Evolutionary conservation across 2,329 filamentous ascomycete genomes (phyloP).

Genomic region (Diaporthe amygdali): DNA sequence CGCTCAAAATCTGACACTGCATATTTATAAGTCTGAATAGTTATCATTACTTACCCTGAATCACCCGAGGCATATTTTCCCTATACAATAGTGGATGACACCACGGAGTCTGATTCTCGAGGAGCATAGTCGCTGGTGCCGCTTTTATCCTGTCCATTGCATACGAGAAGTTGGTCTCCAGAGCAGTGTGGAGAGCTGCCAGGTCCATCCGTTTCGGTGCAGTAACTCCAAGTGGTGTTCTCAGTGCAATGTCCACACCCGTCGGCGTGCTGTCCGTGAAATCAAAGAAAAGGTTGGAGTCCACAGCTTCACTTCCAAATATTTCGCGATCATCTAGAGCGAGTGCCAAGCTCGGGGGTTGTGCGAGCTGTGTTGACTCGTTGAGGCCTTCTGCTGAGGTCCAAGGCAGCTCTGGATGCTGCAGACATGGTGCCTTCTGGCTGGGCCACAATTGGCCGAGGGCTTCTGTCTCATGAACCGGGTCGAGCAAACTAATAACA

Average conservation of each 20-base stretch:
- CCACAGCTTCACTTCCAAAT: background rate
- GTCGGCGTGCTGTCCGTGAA: background rate
- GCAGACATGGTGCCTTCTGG: background rate
- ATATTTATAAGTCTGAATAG: no score
- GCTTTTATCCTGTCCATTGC: conserved; percentile 56
- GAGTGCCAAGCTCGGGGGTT: background rate
- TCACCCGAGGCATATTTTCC: conserved; percentile 53
- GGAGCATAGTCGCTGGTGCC: conserved; percentile 53
- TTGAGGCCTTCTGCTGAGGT: background rate
- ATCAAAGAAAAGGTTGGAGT: background rate
- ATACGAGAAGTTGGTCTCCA: conserved; percentile 19
- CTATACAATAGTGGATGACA: conserved; percentile 56
- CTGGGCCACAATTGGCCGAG: background rate
- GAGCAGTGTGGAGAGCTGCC: background rate
- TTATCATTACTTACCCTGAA: conserved; percentile 47
- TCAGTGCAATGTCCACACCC: background rate
- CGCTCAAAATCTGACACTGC: no score
- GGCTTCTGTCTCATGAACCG: background rate
- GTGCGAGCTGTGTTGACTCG: background rate
- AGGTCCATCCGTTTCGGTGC: background rate
- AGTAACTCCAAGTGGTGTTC: background rate
- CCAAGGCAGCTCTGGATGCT: background rate
- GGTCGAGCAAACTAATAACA: background rate
- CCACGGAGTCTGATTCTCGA: conserved; percentile 57
- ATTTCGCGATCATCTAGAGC: background rate